phyloP scores from a whole-genome alignment of 371 early-diverging fungal species.

The Apophysomyces sp. region DNA sequence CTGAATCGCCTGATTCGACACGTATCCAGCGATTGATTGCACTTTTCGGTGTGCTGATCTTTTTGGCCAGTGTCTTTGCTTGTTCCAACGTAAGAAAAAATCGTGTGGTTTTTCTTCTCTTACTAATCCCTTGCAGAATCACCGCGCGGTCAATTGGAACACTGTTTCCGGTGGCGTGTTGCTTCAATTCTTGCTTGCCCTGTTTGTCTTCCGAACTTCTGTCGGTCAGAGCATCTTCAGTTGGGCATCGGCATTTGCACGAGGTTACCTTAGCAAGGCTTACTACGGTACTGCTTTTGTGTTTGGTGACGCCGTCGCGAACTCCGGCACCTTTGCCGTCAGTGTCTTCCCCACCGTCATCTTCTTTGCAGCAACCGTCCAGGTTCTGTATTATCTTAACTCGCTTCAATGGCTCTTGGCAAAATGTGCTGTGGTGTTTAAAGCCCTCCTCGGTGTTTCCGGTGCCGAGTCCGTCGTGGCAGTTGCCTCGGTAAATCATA shows the following conservation, averaged over 20 bases:
- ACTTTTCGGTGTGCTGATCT: slow-evolving; percentile 63
- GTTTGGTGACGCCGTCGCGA: slow-evolving; percentile 50
- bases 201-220: slow-evolving; percentile 71
- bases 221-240: slow-evolving; percentile 72
- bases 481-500: slow-evolving; percentile 57
- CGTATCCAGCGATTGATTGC: slow-evolving; percentile 69
- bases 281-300: slow-evolving; percentile 63
- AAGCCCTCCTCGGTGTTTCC: slow-evolving; percentile 70
- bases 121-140: slow-evolving; percentile 33
- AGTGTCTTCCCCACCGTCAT: slow-evolving; percentile 78
- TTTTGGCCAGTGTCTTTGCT: slow-evolving; percentile 44
- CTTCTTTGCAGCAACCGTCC: slow-evolving; percentile 82
- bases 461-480: slow-evolving; percentile 86
- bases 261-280: slow-evolving; percentile 64
- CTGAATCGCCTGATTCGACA: slow-evolving; percentile 51
- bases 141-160: slow-evolving; percentile 65
- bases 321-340: slow-evolving; percentile 55
- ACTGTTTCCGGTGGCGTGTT: slow-evolving; percentile 72
- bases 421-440: slow-evolving; percentile 67
- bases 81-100: slow-evolving; percentile 51
- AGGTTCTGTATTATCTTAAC: slow-evolving; percentile 79
- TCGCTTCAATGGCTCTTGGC: slow-evolving; percentile 78
- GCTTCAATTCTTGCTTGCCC: slow-evolving; percentile 75
- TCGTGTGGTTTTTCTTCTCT: background rate
- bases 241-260: slow-evolving; percentile 64